A percentile compares a stretch with the other conserved stretches of the same genome.
Evolutionary conservation across 1,284 basidiomycete genomes (phyloP).

Genomic region (Schizophyllum amplum): DNA sequence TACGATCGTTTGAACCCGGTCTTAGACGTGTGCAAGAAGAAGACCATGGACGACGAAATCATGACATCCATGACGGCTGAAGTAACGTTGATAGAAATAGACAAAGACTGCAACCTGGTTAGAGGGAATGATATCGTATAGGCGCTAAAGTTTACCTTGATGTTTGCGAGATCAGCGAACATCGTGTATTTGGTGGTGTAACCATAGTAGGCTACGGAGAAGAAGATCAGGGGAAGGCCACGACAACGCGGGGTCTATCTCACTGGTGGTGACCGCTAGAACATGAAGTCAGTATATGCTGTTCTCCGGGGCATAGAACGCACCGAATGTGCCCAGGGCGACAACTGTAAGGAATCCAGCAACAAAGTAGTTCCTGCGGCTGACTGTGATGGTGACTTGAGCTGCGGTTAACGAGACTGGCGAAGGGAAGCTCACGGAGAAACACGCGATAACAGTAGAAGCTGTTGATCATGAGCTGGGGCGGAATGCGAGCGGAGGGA

Average conservation of each 20-base stretch:
- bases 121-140: neutral
- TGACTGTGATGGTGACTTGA: neutral
- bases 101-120: neutral
- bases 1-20: neutral
- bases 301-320: too few relatives aligned
- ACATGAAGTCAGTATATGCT: too few relatives aligned
- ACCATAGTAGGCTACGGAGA: neutral
- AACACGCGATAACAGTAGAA: neutral
- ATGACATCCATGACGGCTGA: neutral
- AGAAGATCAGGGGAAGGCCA: neutral
- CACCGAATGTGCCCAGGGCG: neutral
- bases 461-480: neutral
- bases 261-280: too few relatives aligned
- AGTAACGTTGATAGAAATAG: neutral
- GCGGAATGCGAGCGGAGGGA: too few relatives aligned
- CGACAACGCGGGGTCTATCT: too few relatives aligned
- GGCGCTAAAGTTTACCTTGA: neutral
- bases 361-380: neutral
- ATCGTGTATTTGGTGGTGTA: neutral
- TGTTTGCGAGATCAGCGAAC: neutral
- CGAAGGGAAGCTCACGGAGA: neutral
- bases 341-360: neutral
- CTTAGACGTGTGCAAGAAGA: neutral
- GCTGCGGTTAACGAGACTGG: neutral
- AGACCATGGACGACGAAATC: neutral